These are phyloP conservation scores for Amanita pallidorosea DNA, from an alignment of 768 basidiomycete genomes.

Conservation along the genomic window DNA sequence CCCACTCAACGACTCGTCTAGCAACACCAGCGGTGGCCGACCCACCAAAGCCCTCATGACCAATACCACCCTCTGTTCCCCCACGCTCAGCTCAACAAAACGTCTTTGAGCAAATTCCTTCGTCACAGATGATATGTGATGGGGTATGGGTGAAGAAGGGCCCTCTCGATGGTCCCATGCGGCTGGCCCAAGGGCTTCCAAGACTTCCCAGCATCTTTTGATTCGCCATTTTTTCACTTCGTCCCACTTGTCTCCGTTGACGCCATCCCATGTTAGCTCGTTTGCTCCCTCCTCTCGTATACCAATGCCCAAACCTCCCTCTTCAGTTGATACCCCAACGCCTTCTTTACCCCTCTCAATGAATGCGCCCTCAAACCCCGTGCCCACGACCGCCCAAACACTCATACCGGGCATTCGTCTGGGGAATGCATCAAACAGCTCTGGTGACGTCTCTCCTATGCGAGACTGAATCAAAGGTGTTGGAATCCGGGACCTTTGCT, in stretches of 20 bases:
- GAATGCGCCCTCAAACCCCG: slow-evolving; percentile 86
- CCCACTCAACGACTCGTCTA: slow-evolving; percentile 92
- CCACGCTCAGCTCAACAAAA: slow-evolving; percentile 60
- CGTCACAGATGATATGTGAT: slow-evolving; percentile 9
- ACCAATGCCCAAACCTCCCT: slow-evolving; percentile 13
- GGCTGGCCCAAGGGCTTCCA: slow-evolving; percentile 51
- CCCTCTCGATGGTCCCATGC: slow-evolving; percentile 24
- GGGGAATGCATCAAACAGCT: slow-evolving; percentile 88
- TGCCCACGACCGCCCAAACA: slow-evolving; percentile 74
- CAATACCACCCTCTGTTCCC: slow-evolving; percentile 73
- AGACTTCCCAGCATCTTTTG: slow-evolving; percentile 37
- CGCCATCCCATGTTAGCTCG: not conserved
- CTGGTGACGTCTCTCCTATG: slow-evolving; percentile 80
- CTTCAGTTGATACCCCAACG: slow-evolving; percentile 36
- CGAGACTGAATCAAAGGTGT: slow-evolving; percentile 55
- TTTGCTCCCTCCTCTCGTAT: slow-evolving; percentile 10
- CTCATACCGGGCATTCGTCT: slow-evolving; percentile 46
- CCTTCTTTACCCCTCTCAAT: slow-evolving; percentile 27
- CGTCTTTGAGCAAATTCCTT: slow-evolving; percentile 32
- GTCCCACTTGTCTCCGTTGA: slow-evolving; percentile 11
- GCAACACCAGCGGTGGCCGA: slow-evolving; percentile 59
- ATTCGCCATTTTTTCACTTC: slow-evolving; percentile 24
- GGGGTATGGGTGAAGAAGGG: not conserved
- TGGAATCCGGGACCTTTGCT: slow-evolving; percentile 38
- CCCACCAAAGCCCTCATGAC: slow-evolving; percentile 81